Evolutionary conservation across 805 yeast species (phyloP).

Genomic region (Pichia insulana): DNA sequence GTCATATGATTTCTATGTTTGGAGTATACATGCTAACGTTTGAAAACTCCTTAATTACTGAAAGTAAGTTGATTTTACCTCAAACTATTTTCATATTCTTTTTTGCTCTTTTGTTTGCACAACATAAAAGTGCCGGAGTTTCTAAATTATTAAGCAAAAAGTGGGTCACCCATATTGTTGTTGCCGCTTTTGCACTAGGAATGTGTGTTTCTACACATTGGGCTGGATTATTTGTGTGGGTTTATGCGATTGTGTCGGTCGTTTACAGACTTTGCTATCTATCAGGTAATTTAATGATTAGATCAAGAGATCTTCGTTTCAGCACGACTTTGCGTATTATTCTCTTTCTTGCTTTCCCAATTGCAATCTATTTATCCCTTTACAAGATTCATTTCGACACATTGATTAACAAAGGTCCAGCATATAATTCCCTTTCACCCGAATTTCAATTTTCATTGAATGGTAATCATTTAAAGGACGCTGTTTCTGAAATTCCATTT

Average conservation of each 20-base stretch:
- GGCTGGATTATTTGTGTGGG: conserved; percentile 52
- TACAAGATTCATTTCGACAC: conserved; percentile 49
- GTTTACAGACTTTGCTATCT: conserved; percentile 51
- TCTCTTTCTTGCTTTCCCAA: conserved; percentile 46
- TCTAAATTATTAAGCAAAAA: conserved; percentile 33
- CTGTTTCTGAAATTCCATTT: conserved; percentile 59
- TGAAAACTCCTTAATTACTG: conserved; percentile 60
- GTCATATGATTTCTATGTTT: conserved; percentile 39
- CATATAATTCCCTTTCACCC: conserved; percentile 56
- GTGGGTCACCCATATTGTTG: conserved; percentile 47
- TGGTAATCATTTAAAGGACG: conserved; percentile 29
- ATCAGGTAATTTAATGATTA: conserved; percentile 56
- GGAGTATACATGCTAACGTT: conserved; percentile 45
- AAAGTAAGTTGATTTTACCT: conserved; percentile 44
- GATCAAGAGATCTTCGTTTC: conserved; percentile 34
- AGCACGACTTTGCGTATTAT: conserved; percentile 29
- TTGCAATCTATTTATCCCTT: conserved; percentile 44
- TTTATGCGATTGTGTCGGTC: conserved; percentile 15
- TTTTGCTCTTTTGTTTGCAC: conserved; percentile 35
- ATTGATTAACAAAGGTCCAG: conserved; percentile 45
- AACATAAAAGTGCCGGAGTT: conserved; percentile 19
- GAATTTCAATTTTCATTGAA: conserved; percentile 53
- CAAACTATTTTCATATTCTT: conserved; percentile 39
- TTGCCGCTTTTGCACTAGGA: conserved; percentile 45
- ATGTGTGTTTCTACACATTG: conserved; percentile 54